These are phyloP conservation scores for Fusarium sp. DNA, from an alignment of 2,329 filamentous ascomycete genomes.

Conservation along the genomic window DNA sequence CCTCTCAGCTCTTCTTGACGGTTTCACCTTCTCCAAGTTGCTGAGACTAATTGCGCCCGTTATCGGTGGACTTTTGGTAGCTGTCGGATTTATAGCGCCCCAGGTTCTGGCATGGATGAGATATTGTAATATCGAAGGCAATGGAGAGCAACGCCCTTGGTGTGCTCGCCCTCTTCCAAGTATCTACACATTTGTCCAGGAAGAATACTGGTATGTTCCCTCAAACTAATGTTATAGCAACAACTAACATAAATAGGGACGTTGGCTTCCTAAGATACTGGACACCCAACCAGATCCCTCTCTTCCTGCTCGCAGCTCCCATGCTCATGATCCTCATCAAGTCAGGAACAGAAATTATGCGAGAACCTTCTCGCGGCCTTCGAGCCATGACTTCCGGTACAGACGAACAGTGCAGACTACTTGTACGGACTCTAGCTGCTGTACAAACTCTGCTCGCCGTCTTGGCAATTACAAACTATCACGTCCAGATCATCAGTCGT, in stretches of 20 bases:
- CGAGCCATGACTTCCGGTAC: conserved; percentile 4
- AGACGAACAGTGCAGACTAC: conserved; percentile 34
- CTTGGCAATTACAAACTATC: conserved; percentile 82
- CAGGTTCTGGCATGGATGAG: conserved; percentile 80
- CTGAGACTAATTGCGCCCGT: conserved; percentile 69
- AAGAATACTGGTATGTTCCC: conserved; percentile 82
- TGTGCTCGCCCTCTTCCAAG: conserved; percentile 80
- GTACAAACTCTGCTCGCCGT: conserved; percentile 79
- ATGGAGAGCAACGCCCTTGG: conserved; percentile 72
- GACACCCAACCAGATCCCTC: conserved; percentile 85
- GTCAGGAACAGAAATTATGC: conserved; percentile 65
- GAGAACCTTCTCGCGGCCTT: conserved; percentile 35
- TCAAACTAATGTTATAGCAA: not conserved
- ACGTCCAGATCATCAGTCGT: conserved; percentile 93
- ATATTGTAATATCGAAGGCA: conserved; percentile 67
- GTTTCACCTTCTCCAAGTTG: conserved; percentile 54
- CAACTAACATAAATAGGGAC: conserved; percentile 70
- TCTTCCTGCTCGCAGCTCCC: conserved; percentile 87
- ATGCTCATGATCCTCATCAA: conserved; percentile 73
- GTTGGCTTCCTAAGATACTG: conserved; percentile 91
- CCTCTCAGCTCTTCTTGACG: conserved; percentile 43
- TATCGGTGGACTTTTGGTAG: conserved; percentile 76
- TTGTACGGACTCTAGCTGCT: conserved; percentile 72
- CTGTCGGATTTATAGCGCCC: conserved; percentile 75
- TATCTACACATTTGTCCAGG: conserved; percentile 92